Evolutionary conservation across 192 early-diverging fungal species (phyloP), one percentile per base, ranked within the genome.

Genomic region (Geranomyces michiganensis): DNA sequence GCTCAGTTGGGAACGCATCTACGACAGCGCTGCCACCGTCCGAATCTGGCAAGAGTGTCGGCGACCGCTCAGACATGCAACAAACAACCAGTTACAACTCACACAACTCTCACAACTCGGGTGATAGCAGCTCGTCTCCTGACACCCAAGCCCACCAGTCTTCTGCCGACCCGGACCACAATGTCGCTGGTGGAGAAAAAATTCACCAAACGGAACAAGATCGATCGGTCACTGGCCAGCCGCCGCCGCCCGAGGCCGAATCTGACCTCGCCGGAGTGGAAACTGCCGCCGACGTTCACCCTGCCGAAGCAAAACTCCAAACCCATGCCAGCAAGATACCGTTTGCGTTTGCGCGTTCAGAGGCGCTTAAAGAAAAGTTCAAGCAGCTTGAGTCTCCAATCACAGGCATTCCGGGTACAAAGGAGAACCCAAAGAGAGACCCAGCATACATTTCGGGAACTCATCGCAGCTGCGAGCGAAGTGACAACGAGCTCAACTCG

Each of bases 321-420:
- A 70, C 68, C 0, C 24, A 41, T 22, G 55, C 68, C 31, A 33
- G 43, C 21, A 27, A 62, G 22, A 67, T 59, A 27, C 72, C 72
- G 17, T 73, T 21, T 8, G 53, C 46, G 7, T 33, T 60, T n/a
- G 62, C 72, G 8, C 62, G 72, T 19, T 53, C 72, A 15, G 72
- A 63, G 14, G 72, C 72, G 13, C 27, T 73, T 14, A 65, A 73
- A 44, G 72, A 73, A 47, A 63, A 66, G 29, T 73, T 55, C 64
- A 51, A 63, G 29, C 8, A 26, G 10, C 24, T 73, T 1, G 72
- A 73, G 33, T 36, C 49, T 4, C 64, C 72, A 33, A 73, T 73
- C 49, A 67, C 63, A 8, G 72, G 65, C 41, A 65, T 73, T 32
- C 72, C 72, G 13, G 72, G 72, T 19, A 73, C 72, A 6, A 51